These are phyloP conservation scores for Candida jianshihensis DNA, from an alignment of 805 yeast species.

Conservation along the genomic window DNA sequence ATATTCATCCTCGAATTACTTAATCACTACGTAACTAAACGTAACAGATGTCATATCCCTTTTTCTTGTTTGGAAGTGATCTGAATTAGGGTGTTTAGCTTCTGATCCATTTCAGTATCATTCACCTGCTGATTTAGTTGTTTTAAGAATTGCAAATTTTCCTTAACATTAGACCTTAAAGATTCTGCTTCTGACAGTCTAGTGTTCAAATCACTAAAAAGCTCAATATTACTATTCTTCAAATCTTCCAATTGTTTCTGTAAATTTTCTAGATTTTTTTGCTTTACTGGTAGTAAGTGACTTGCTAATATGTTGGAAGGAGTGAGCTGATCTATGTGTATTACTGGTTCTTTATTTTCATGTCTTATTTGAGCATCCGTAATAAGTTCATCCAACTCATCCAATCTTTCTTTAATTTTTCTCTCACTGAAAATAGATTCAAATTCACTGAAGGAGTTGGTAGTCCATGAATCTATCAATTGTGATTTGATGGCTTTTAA, in stretches of 20 bases:
- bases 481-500: slow-evolving; percentile 41
- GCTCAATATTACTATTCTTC: slow-evolving; percentile 6
- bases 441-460: slow-evolving; percentile 39
- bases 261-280: slow-evolving; percentile 11
- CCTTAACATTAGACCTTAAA: slow-evolving; percentile 5
- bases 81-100: slow-evolving; percentile 9
- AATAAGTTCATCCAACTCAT: slow-evolving; percentile 40
- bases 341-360: not conserved
- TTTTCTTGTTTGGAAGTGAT: not conserved
- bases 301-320: slow-evolving; percentile 14
- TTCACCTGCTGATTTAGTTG: slow-evolving; percentile 6
- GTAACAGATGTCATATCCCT: too few species aligned
- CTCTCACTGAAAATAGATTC: slow-evolving; percentile 43
- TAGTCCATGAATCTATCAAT: slow-evolving; percentile 39
- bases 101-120: slow-evolving; percentile 7
- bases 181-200: slow-evolving; percentile 8
- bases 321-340: slow-evolving; percentile 16
- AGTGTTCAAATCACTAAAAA: slow-evolving; percentile 10
- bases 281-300: slow-evolving; percentile 20
- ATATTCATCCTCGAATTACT: too few species aligned
- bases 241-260: slow-evolving; percentile 9
- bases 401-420: slow-evolving; percentile 31
- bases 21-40: too few species aligned
- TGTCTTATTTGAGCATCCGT: slow-evolving; percentile 25
- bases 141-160: slow-evolving; percentile 7